These are phyloP conservation scores for Xylariomycetidae sp. DNA, from an alignment of 2,329 filamentous ascomycete species.

Conservation along the genomic window DNA sequence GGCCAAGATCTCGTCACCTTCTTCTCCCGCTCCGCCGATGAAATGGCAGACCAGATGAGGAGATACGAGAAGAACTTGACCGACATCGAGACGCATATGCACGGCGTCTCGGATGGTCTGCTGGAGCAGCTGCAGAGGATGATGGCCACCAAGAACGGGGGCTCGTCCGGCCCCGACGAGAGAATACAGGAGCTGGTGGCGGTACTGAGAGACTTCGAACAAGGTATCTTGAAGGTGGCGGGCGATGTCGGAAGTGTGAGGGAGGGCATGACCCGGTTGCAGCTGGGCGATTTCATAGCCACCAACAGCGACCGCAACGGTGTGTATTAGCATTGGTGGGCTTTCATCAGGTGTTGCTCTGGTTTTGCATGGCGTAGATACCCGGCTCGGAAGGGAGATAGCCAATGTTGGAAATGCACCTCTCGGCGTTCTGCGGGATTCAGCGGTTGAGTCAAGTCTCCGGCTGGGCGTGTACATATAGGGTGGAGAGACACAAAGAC, in stretches of 20 bases:
- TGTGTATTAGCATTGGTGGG: conserved; percentile 18
- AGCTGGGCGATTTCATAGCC: conserved; percentile 41
- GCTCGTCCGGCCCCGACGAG: conserved; percentile 36
- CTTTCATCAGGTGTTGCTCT: conserved; percentile 10
- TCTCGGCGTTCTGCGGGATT: not conserved
- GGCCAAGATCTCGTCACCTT: conserved; percentile 57
- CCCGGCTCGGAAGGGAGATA: conserved; percentile 13
- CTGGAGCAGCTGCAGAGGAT: conserved; percentile 53
- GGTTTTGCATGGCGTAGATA: conserved; percentile 16
- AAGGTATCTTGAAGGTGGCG: conserved; percentile 58
- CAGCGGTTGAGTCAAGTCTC: no score
- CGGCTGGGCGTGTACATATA: no score
- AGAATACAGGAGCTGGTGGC: conserved; percentile 46
- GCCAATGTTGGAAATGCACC: not conserved
- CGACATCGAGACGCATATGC: conserved; percentile 60
- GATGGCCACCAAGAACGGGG: conserved; percentile 34
- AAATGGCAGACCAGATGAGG: conserved; percentile 52
- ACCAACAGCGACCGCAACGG: conserved; percentile 21
- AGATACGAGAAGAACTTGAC: conserved; percentile 52
- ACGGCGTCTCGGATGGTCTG: conserved; percentile 55
- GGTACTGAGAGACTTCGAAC: conserved; percentile 59
- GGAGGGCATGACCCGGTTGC: conserved; percentile 55
- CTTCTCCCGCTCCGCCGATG: conserved; percentile 57
- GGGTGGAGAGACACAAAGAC: no score
- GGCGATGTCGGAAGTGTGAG: conserved; percentile 52